phyloP scores from a whole-genome alignment of 352 stramenopile genomes.

The Globisporangium viniferum region DNA sequence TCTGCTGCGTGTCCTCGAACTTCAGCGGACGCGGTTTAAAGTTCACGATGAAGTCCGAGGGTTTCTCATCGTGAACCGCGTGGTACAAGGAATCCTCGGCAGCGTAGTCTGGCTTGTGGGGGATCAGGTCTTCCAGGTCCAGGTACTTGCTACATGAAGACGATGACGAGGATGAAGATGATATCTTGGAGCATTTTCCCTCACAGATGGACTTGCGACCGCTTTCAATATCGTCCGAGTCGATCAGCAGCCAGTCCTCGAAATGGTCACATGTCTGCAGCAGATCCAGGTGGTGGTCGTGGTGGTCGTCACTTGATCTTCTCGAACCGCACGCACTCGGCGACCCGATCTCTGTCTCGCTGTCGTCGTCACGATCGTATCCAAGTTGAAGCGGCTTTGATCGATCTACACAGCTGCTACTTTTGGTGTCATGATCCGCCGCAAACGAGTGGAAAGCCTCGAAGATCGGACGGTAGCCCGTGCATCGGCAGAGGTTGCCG shows the following conservation, averaged over 20 bases:
- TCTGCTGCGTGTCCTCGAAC: constrained; percentile 15
- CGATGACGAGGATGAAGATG: neutral
- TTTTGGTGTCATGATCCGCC: neutral
- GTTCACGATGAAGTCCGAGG: constrained; percentile 30
- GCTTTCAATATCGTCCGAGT: constrained; percentile 16
- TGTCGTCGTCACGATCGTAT: constrained; percentile 11
- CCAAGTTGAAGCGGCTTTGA: constrained; percentile 1
- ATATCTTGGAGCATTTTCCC: constrained; percentile 17
- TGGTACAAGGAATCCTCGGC: constrained; percentile 13
- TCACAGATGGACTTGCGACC: constrained; percentile 25
- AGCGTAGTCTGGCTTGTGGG: neutral
- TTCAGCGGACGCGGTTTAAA: constrained; percentile 29
- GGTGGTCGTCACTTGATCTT: neutral
- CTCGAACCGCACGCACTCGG: neutral
- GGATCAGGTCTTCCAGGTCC: constrained; percentile 35
- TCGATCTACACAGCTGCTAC: neutral
- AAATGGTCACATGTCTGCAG: constrained; percentile 23
- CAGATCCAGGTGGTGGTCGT: constrained; percentile 1
- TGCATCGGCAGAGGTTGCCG: constrained; percentile 96
- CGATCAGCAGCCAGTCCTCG: constrained; percentile 31
- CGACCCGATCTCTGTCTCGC: neutral
- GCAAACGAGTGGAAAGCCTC: constrained; percentile 25
- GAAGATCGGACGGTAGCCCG: constrained; percentile 78
- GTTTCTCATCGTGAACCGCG: constrained; percentile 13
- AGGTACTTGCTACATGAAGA: constrained; percentile 20